Base-by-base conservation (phyloP, 148 eudicot genomes). In the Vaccinium corymbosum region DNA sequence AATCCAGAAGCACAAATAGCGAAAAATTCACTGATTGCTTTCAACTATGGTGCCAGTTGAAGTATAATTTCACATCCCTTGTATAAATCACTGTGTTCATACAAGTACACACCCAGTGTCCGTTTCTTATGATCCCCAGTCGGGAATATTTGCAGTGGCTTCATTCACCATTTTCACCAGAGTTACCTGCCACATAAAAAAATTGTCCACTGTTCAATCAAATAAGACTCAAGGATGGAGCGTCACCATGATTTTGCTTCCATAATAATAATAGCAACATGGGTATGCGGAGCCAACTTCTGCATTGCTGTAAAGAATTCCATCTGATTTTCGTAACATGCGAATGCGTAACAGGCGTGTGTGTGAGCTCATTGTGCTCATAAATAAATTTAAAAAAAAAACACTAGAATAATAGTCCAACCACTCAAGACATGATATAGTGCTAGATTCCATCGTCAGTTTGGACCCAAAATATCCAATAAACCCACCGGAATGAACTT, bases 131-230 rank as follows among this genome's bases (percentile, higher is more conserved):
- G 91, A 86, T 52, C 92, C 95, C 98, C 98, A 95, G 86, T 95
- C 89, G 1, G 98, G 97, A 88, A 94, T 90, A 87, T 95, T 95
- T 50, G 89, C 88, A 0, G 97, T 92, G 84, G 98, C 98, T 89
- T 95, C 97, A 87, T 95, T 95, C 89, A 95, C 97, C 98, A 95
- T 95, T 81, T 88, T 94, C 82, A 95, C 98, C 32, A 95, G 91
- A 14, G 95, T 95, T 79, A 93, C 97, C 98, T 95, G 95, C 74
- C 82, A 88, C 9, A 20, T 29, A 25, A 56, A 19, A 68, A 68
- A 19, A 32, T 55, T 35, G 12, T 15, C 16, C 11, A 55, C 4
- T 38, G 53, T 73, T 81, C n/a, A 72, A 13, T 55, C 74, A 50
- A 20, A 27, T 12, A 16, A 70, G 27, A 71, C 32, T 51, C 32